Conservation (phyloP, 495 filamentous ascomycete species). For the Penicillium parvum region DNA sequence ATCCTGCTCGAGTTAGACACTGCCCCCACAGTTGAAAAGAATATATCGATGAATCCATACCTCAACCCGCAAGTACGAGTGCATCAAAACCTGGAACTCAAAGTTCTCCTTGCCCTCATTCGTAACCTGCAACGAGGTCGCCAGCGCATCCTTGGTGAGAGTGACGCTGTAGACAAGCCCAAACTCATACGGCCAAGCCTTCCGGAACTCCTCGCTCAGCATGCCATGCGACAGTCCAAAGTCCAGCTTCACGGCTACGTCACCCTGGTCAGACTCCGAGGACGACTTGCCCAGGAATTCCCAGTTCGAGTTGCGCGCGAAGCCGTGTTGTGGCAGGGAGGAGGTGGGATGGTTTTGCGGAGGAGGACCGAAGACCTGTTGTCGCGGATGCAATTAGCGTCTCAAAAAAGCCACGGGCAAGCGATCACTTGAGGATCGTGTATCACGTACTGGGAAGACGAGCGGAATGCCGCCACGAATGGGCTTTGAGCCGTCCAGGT, state of each 20-base stretch:
- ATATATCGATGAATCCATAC: constrained; percentile 49
- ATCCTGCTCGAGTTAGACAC: constrained; percentile 49
- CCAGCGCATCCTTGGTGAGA: constrained; percentile 65
- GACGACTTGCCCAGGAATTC: constrained; percentile 60
- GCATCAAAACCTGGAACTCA: constrained; percentile 88
- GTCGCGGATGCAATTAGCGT: constrained; percentile 14
- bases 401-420: not conserved
- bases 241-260: constrained; percentile 79
- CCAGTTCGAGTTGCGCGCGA: constrained; percentile 78
- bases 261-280: constrained; percentile 60
- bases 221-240: constrained; percentile 78
- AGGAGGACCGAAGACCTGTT: constrained; percentile 83
- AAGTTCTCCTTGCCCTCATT: constrained; percentile 74
- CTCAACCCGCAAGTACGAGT: constrained; percentile 79
- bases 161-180: constrained; percentile 90
- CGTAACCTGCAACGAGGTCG: constrained; percentile 78
- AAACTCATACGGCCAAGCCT: constrained; percentile 78
- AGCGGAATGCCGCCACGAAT: constrained; percentile 73
- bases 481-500: constrained; percentile 60
- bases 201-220: constrained; percentile 58
- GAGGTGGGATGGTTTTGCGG: constrained; percentile 66
- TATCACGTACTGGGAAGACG: constrained; percentile 89
- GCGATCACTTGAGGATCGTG: no score
- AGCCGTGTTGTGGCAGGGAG: constrained; percentile 86
- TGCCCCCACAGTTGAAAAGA: not conserved